These are phyloP conservation scores for Yarrowia bubula DNA, from an alignment of 805 yeast species.

Conservation along the genomic window DNA sequence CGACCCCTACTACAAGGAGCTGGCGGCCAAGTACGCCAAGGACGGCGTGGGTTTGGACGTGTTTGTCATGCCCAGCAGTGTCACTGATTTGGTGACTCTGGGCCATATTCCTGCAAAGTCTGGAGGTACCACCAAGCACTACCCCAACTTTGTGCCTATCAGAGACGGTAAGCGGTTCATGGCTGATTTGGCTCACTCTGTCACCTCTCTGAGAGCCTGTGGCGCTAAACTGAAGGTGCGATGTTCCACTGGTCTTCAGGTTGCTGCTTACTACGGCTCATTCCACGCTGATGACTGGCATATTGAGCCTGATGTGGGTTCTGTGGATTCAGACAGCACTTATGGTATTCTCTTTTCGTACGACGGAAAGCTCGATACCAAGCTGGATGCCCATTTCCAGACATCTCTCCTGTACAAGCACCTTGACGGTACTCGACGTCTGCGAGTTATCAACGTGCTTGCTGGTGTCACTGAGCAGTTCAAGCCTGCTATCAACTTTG, in stretches of 20 bases:
- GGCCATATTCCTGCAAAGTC: slow-evolving; percentile 62
- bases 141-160: slow-evolving; percentile 63
- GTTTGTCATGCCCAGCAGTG: slow-evolving; percentile 60
- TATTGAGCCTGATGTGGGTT: slow-evolving; percentile 69
- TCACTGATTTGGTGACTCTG: slow-evolving; percentile 72
- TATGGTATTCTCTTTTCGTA: slow-evolving; percentile 70
- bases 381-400: slow-evolving; percentile 84
- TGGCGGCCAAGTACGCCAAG: slow-evolving; percentile 56
- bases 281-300: slow-evolving; percentile 42
- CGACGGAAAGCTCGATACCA: slow-evolving; percentile 70
- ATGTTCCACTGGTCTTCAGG: slow-evolving; percentile 83
- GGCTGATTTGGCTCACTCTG: slow-evolving; percentile 54
- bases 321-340: slow-evolving; percentile 59
- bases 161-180: slow-evolving; percentile 68
- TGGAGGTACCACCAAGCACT: slow-evolving; percentile 67
- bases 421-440: slow-evolving; percentile 69
- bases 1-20: slow-evolving; percentile 57
- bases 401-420: slow-evolving; percentile 86
- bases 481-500: slow-evolving; percentile 70
- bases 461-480: slow-evolving; percentile 75
- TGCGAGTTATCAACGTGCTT: slow-evolving; percentile 82
- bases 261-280: slow-evolving; percentile 68
- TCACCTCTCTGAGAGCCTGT: slow-evolving; percentile 54
- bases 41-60: slow-evolving; percentile 73
- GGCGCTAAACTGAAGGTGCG: slow-evolving; percentile 83